A percentile compares a stretch with the other conserved stretches of the same genome.
Conservation (phyloP, 345 rosid species). For the Rhizophora mangle region DNA sequence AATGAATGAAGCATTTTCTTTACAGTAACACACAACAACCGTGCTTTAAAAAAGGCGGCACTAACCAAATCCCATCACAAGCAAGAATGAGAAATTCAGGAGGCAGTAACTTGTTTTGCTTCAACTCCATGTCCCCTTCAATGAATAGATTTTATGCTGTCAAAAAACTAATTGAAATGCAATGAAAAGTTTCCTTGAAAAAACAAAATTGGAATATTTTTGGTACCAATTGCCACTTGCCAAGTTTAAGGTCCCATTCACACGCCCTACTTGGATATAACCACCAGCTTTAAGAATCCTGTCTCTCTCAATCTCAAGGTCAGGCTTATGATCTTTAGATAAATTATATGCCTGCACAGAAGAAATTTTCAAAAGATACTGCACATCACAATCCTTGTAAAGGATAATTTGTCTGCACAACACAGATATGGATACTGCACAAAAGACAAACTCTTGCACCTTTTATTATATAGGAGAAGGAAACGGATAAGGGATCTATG, state of each 20-base stretch:
- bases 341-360: slow-evolving; percentile 71
- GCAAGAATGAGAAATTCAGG: slow-evolving; percentile 85
- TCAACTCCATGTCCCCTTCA: slow-evolving; percentile 90
- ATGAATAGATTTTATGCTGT: neutral
- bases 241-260: slow-evolving; percentile 93
- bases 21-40: too few species aligned
- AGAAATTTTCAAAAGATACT: slow-evolving; percentile 12
- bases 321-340: slow-evolving; percentile 97
- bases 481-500: neutral
- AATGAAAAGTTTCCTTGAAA: neutral
- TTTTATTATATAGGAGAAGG: neutral
- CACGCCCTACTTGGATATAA: slow-evolving; percentile 83
- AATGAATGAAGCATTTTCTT: too few species aligned
- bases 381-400: neutral
- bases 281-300: slow-evolving; percentile 96
- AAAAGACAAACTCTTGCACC: neutral
- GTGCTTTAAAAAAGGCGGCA: too few species aligned
- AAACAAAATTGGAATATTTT: neutral
- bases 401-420: neutral
- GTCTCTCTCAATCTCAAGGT: slow-evolving; percentile 82
- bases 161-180: neutral
- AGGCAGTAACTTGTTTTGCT: slow-evolving; percentile 72
- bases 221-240: slow-evolving; percentile 92
- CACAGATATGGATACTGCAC: neutral
- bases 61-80: slow-evolving; percentile 95